phyloP scores from a whole-genome alignment of 2,329 filamentous ascomycete genomes.

The Reticulascus tulasneorum region DNA sequence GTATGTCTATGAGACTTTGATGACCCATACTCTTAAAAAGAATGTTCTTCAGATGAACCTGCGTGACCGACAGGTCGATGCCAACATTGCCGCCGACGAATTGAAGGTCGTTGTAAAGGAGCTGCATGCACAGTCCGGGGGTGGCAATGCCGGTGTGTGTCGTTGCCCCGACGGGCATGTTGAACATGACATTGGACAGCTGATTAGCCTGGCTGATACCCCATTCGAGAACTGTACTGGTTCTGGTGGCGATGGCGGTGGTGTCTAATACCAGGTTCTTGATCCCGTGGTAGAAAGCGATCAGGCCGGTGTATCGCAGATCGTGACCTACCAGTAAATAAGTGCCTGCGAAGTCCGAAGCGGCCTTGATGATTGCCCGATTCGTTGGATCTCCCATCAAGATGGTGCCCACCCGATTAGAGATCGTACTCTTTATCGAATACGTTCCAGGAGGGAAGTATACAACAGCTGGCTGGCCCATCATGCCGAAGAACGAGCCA shows the following conservation, averaged over 20 bases:
- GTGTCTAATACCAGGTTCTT: conserved; percentile 15
- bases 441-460: conserved; percentile 23
- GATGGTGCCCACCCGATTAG: conserved; percentile 16
- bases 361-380: conserved; percentile 4
- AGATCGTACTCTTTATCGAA: conserved; percentile 15
- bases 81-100: conserved; percentile 57
- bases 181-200: conserved; percentile 15
- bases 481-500: conserved; percentile 14
- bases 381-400: conserved; percentile 14
- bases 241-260: conserved; percentile 17
- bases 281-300: conserved; percentile 13
- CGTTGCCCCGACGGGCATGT: conserved; percentile 31
- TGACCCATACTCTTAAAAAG: too few relatives aligned
- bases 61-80: conserved; percentile 10
- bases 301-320: conserved; percentile 12
- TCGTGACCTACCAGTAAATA: conserved; percentile 11
- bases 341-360: conserved; percentile 6
- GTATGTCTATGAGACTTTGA: too few relatives aligned
- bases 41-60: too few relatives aligned
- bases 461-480: conserved; percentile 16
- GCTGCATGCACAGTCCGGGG: conserved; percentile 34
- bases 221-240: conserved; percentile 34
- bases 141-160: conserved; percentile 17
- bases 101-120: conserved; percentile 56
- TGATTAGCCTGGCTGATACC: conserved; percentile 19